Conservation (phyloP, 2,329 filamentous ascomycete genomes). For the Graphilbum fragrans region DNA sequence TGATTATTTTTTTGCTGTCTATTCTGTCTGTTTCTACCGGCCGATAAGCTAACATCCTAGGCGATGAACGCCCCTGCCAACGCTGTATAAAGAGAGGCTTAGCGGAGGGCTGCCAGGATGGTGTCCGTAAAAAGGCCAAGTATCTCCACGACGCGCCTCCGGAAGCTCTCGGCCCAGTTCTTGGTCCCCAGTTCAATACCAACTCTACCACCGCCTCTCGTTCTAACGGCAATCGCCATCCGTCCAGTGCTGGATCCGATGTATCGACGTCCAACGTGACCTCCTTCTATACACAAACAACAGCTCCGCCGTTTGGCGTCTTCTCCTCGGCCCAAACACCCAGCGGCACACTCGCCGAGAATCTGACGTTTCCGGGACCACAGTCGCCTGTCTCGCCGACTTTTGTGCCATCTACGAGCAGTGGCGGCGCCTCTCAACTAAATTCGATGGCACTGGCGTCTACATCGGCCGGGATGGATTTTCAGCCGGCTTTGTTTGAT, state of each 20-base stretch:
- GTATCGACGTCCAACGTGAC: constrained; percentile 25
- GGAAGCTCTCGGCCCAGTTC: constrained; percentile 77
- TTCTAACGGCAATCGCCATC: constrained; percentile 33
- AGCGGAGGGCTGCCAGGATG: constrained; percentile 85
- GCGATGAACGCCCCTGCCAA: constrained; percentile 88
- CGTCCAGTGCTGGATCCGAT: constrained; percentile 34
- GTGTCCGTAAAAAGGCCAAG: constrained; percentile 96
- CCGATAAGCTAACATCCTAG: constrained; percentile 35
- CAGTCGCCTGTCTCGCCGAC: constrained; percentile 65
- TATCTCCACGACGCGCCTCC: constrained; percentile 94
- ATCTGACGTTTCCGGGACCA: constrained; percentile 46
- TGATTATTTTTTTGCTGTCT: constrained; percentile 6
- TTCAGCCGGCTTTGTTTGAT: constrained; percentile 60
- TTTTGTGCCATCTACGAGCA: constrained; percentile 41
- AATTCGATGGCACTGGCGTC: constrained; percentile 35
- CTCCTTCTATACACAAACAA: constrained; percentile 32
- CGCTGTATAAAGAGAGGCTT: constrained; percentile 89
- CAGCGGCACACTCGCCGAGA: constrained; percentile 33
- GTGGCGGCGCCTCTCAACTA: constrained; percentile 27
- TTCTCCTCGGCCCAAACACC: constrained; percentile 35
- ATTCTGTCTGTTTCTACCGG: background rate
- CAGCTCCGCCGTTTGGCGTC: constrained; percentile 34
- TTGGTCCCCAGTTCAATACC: constrained; percentile 55
- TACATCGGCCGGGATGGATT: constrained; percentile 38
- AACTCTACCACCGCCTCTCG: constrained; percentile 28